Evolutionary conservation across 2,329 filamentous ascomycete genomes (phyloP).

Genomic region (Fusarium fujikuroi): DNA sequence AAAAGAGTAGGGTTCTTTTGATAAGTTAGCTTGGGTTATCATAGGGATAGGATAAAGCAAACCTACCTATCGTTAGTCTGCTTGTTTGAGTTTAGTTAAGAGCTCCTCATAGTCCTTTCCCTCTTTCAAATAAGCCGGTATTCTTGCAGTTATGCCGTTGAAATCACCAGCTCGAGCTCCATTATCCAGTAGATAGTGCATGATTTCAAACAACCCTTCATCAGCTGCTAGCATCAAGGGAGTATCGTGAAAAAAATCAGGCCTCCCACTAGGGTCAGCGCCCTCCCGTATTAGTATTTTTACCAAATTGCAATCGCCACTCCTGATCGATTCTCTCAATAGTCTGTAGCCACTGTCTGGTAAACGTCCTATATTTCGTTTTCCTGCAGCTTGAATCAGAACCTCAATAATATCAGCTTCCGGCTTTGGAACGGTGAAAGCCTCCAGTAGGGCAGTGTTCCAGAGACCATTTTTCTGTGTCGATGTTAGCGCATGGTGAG

Average conservation of each 20-base stretch:
- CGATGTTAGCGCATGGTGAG: too few relatives aligned
- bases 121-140: too few relatives aligned
- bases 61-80: too few relatives aligned
- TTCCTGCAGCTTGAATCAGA: not conserved
- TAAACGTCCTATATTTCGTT: accelerated
- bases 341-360: not conserved
- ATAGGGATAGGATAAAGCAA: too few relatives aligned
- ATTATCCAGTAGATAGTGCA: not conserved
- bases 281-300: not conserved
- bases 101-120: too few relatives aligned
- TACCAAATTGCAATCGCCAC: accelerated
- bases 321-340: not conserved
- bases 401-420: accelerated
- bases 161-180: too few relatives aligned
- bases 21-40: too few relatives aligned
- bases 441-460: accelerated
- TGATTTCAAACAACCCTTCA: not conserved
- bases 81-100: too few relatives aligned
- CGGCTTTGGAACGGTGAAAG: accelerated
- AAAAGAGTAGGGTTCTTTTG: too few relatives aligned
- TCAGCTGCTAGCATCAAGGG: accelerated
- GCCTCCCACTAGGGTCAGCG: accelerated
- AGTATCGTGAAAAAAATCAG: accelerated
- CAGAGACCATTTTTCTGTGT: too few relatives aligned
- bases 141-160: too few relatives aligned